Evolutionary conservation across 768 basidiomycete genomes (phyloP), one percentile per base, ranked within the genome.

Genomic region (Boletus coccyginus): DNA sequence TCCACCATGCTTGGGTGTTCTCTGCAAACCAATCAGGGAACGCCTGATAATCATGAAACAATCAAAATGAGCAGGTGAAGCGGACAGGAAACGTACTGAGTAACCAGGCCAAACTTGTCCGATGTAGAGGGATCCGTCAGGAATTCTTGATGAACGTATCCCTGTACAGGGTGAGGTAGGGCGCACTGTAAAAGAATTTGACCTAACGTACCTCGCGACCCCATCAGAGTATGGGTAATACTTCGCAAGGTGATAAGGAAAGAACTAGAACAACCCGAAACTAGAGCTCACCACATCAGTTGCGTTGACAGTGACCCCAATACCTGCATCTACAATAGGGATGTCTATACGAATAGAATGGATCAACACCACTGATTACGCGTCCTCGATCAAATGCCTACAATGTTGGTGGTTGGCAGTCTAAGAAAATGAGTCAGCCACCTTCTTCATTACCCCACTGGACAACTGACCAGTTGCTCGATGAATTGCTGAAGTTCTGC

Each of bases 81-180:
- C 7, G 7, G 14, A 5, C 16, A 45, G 8, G 5, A 32, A 35
- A 65, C 77, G 17, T 36, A 84, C 87, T 8, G 86, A 85, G 69
- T 82, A 86, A 24, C 89, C 87, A 16, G 89, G 88, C 88, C 87
- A 91, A 10, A 90, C 88, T 64, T 85, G 78, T 12, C 90, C 90
- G 2, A 89, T 66, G 67, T 87, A 91, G 62, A 85, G 79, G 38
- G 84, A 79, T 0, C 84, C 85, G 62, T 92, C 85, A 0, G 85
- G 85, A n/a, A 66, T 92, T 90, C 62, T 83, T 89, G 49, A 92
- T 80, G 69, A 85, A 92, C 0, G 84, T 79, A 46, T 82, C 79
- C n/a, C 86, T 87, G 57, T 21, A 31, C 5, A 49, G 6, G 9
- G 17, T 59, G n/a, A 52, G 39, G 19, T 46, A 13, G 14, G 49